These are phyloP conservation scores for Pavlovales sp. DNA, from an alignment of 208 protist genomes.

Conservation along the genomic window DNA sequence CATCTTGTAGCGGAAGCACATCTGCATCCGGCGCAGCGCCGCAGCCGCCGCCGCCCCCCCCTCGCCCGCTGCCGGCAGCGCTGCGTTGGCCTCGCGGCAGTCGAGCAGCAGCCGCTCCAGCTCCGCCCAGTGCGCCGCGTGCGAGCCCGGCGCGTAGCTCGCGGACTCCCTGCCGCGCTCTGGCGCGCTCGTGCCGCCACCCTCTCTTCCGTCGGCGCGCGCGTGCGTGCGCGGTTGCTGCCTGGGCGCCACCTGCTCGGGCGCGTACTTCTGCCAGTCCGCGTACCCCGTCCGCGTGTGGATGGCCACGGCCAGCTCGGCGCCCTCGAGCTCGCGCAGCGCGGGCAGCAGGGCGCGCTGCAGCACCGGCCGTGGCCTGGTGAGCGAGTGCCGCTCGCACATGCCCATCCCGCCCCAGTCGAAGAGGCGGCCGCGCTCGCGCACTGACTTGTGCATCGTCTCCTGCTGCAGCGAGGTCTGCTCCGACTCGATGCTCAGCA, in stretches of 20 bases:
- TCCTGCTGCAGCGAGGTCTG: slow-evolving; percentile 11
- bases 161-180: too few relatives aligned
- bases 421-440: background rate
- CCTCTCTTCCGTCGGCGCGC: too few relatives aligned
- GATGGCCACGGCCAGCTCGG: background rate
- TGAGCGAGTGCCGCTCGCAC: background rate
- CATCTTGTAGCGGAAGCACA: background rate
- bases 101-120: background rate
- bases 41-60: too few relatives aligned
- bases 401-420: background rate
- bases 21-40: too few relatives aligned
- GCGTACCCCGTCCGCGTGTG: slow-evolving; percentile 33
- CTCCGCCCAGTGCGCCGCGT: background rate
- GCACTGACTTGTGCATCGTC: background rate
- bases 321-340: background rate
- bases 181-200: too few relatives aligned
- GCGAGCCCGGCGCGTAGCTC: background rate
- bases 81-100: background rate
- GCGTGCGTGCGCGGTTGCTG: background rate
- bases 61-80: background rate
- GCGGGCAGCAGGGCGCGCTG: slow-evolving; percentile 2
- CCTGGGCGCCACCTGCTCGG: too few relatives aligned
- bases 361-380: background rate
- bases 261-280: slow-evolving; percentile 1
- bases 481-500: background rate